These are phyloP conservation scores for Brassica cretica DNA, from an alignment of 345 rosid species.

Conservation along the genomic window DNA sequence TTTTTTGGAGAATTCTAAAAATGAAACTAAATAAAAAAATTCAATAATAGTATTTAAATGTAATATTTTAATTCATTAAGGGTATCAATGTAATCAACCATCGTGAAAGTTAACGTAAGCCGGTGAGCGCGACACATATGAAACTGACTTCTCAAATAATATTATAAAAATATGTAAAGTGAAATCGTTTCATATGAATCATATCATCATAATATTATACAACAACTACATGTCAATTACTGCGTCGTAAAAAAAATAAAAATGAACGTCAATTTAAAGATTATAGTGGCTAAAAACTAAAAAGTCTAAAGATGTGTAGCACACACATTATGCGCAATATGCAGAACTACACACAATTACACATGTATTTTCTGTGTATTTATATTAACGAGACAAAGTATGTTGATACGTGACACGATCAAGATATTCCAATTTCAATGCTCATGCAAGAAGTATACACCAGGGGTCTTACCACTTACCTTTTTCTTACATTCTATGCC, in stretches of 20 bases:
- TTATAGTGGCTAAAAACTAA: not conserved
- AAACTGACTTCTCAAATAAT: too few species aligned
- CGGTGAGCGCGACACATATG: too few species aligned
- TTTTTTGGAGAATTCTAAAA: too few species aligned
- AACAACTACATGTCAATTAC: conserved; percentile 14
- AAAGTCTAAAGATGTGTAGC: conserved; percentile 5
- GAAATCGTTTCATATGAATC: not conserved
- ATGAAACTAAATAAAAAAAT: too few species aligned
- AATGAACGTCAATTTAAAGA: conserved; percentile 24
- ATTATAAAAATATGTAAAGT: not conserved
- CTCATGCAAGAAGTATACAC: not conserved
- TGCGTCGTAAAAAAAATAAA: conserved; percentile 14
- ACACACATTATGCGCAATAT: conserved; percentile 2
- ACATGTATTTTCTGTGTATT: not conserved
- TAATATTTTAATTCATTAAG: too few species aligned
- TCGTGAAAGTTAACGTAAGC: too few species aligned
- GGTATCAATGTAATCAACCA: too few species aligned
- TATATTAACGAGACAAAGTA: not conserved
- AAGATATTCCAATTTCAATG: not conserved
- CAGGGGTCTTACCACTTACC: not conserved
- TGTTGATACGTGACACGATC: not conserved
- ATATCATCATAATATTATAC: not conserved
- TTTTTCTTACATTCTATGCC: not conserved
- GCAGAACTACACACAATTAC: conserved; percentile 12
- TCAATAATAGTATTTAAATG: too few species aligned